Base-by-base conservation (phyloP, 2,329 filamentous ascomycete species). In the Fusarium annulatum region DNA sequence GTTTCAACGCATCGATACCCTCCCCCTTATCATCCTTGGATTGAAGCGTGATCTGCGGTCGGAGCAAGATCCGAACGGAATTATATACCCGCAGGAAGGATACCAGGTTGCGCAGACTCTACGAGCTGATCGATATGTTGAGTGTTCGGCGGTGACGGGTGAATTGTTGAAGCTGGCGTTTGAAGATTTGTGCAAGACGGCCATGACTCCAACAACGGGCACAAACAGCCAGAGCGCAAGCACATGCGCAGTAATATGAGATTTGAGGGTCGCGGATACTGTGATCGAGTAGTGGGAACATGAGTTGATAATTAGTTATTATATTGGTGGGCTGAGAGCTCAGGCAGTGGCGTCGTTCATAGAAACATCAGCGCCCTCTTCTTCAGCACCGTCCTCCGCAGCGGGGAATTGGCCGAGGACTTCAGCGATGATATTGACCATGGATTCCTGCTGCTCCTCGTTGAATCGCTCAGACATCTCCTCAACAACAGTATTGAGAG, bases 401-500 rank as follows among this genome's bases (percentile, higher is more conserved):
- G 61, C 60, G 61, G 81, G 81, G 77, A 89, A 86, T 72, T 86
- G 77, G 69, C 91, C 91, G 5, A 93, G 85, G 9, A 91, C 86
- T 59, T 89, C 86, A 55, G 82, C 82, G 74, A 93, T 85, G 69
- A 89, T 85, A 52, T 82, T 80, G 65, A 92, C 83, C 53, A 93
- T 89, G 65, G 87, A 85, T 66, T 86, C 81, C 74, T 91, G 90
- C 80, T 91, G 84, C 51, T 90, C 87, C 26, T 88, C 86, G 51
- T 80, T 84, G 78, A 92, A 91, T 12, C 91, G 87, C 41, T 86
- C 84, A 64, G 88, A 85, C 84, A 92, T 88, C 72, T 93, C 90
- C 80, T 93, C 90, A 39, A 93, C 84, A 56, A 92, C 85, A 21
- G 88, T 88, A 76, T 91, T 91, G 73, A 93, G 84, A 51, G 87